Evolutionary conservation across 768 basidiomycete genomes (phyloP), one percentile per base, ranked within the genome.

Genomic region (Termitomyces eurrhizus): DNA sequence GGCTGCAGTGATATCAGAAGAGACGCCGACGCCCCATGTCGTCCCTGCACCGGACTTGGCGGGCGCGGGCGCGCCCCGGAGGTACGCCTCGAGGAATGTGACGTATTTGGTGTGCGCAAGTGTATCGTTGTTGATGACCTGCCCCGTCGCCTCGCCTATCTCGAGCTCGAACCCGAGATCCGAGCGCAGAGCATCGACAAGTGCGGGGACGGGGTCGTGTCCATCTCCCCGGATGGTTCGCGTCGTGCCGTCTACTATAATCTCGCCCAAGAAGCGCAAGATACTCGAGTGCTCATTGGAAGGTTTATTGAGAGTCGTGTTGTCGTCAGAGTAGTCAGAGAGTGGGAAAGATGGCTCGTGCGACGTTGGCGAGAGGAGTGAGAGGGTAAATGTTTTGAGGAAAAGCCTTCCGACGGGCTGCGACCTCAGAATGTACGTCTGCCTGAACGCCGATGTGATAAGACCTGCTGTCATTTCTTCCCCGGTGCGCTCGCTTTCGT

Each of bases 391-490:
- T 3, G 84, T 82, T 65, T 79, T 82, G 26, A 91, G 81, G 59
- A 80, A 80, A 55, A 90, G 78, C 57, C 90, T 81, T 13, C 89
- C 88, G 61, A 84, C 77, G 68, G 88, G 83, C 49, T 81, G 81
- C 12, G 83, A 77, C 63, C 85, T 83, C 63, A 87, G 81, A 69
- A 79, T 76, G 72, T 92, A 93, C 1, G 84, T 81, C 52, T 73
- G 71, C 53, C 86, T 79, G 78, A 93, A 93, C 7, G 85, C 78
- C 24, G 80, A 80, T 18, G 83, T 88, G 69, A 93, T 92, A 68
- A 93, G 87, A 46, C 88, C 82, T 13, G 84, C 80, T 2, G 85
- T 85, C 83, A 93, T 87, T 75, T 93, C 91, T 67, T 88, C 88
- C 39, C 88, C 89, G 50, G 88, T 86, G 57, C 80, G 77, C 68